Evolutionary conservation across 257 asterid species (phyloP).

Genomic region (Osmanthus fragrans): DNA sequence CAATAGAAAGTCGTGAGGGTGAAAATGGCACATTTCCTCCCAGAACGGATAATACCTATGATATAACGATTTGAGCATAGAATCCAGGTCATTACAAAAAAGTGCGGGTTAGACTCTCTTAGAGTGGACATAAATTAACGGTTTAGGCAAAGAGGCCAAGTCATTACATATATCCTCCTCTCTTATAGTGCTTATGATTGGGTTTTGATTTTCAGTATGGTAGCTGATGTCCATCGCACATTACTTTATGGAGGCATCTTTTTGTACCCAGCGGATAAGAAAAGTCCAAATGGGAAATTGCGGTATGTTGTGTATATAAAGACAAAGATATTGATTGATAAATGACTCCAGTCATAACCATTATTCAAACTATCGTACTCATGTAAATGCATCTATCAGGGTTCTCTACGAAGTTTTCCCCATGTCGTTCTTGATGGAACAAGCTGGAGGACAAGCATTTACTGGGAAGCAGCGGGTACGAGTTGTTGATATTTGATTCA

Average conservation of each 20-base stretch:
- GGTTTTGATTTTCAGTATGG: slow-evolving; percentile 65
- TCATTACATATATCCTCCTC: background rate
- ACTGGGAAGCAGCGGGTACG: slow-evolving; percentile 87
- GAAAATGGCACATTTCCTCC: too few relatives aligned
- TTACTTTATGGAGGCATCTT: slow-evolving; percentile 96
- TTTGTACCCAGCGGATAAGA: slow-evolving; percentile 97
- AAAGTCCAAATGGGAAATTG: slow-evolving; percentile 88
- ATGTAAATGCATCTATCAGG: slow-evolving; percentile 42
- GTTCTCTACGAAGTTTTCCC: slow-evolving; percentile 96
- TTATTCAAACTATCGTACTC: background rate
- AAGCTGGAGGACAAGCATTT: slow-evolving; percentile 97
- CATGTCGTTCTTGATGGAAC: slow-evolving; percentile 97
- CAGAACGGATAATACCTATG: too few relatives aligned
- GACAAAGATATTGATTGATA: background rate
- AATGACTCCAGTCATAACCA: background rate
- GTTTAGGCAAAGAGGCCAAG: too few relatives aligned
- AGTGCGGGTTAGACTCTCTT: too few relatives aligned
- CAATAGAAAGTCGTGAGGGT: too few relatives aligned
- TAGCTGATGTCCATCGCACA: slow-evolving; percentile 99
- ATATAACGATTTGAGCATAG: too few relatives aligned
- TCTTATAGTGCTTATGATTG: background rate
- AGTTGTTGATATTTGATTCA: background rate
- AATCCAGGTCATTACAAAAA: too few relatives aligned
- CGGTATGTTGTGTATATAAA: slow-evolving; percentile 42
- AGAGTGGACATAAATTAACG: too few relatives aligned